Conservation (phyloP, 768 basidiomycete genomes). For the Pleurotus tuoliensis region DNA sequence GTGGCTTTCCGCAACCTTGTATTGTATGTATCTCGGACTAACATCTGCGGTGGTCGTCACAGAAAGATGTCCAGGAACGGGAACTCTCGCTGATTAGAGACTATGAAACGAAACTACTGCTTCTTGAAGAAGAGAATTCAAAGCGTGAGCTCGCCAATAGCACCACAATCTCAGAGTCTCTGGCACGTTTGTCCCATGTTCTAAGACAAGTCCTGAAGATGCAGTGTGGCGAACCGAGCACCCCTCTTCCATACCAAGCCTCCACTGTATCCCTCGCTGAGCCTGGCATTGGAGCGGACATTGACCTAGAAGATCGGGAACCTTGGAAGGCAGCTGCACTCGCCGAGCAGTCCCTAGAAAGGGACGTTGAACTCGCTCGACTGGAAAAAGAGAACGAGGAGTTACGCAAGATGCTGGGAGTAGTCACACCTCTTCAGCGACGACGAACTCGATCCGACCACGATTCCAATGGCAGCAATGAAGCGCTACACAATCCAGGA, state of each 20-base stretch:
- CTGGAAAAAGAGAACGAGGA: constrained; percentile 86
- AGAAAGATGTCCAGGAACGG: constrained; percentile 93
- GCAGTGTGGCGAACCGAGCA: constrained; percentile 56
- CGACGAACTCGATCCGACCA: not conserved
- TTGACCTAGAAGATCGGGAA: constrained; percentile 34
- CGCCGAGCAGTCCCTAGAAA: constrained; percentile 78
- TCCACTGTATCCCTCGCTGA: constrained; percentile 1
- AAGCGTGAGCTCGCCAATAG: constrained; percentile 53
- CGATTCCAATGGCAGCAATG: not conserved
- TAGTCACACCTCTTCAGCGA: constrained; percentile 29
- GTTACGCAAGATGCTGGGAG: constrained; percentile 66
- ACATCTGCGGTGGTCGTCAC: not conserved
- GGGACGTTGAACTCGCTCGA: constrained; percentile 87
- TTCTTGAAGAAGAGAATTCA: constrained; percentile 66
- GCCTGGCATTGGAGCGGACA: not conserved
- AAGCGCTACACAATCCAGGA: not conserved
- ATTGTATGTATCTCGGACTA: not conserved
- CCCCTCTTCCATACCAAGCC: constrained; percentile 9
- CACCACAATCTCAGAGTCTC: constrained; percentile 62
- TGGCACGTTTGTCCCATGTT: constrained; percentile 65
- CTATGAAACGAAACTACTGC: constrained; percentile 83
- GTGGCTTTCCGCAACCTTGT: constrained; percentile 26
- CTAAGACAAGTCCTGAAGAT: constrained; percentile 69
- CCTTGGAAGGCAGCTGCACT: constrained; percentile 30
- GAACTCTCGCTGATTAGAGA: constrained; percentile 87